These are phyloP conservation scores for Bothriochloa decipiens DNA, from an alignment of 176 grass and related monocot genomes.

Conservation along the genomic window DNA sequence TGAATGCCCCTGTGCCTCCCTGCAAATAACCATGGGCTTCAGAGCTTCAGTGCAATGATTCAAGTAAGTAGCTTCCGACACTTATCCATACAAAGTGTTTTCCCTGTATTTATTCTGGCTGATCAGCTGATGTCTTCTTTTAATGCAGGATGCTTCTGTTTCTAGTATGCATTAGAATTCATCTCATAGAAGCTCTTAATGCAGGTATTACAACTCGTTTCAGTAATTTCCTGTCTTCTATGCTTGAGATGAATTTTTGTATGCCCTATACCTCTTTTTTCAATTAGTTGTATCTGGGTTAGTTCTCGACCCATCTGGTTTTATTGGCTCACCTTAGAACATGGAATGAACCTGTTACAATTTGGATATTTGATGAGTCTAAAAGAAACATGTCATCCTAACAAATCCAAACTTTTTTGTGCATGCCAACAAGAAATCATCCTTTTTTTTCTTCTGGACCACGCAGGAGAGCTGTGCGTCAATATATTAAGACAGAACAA, in stretches of 20 bases:
- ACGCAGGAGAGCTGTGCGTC: no score
- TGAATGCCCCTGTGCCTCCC: constrained; percentile 43
- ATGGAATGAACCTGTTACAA: background rate
- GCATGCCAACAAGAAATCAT: background rate
- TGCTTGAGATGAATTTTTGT: constrained; percentile 14
- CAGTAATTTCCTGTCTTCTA: background rate
- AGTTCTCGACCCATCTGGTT: background rate
- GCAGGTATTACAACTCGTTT: constrained; percentile 35
- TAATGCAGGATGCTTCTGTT: constrained; percentile 51
- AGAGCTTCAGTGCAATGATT: constrained; percentile 51
- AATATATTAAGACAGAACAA: no score
- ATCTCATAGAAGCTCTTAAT: constrained; percentile 46
- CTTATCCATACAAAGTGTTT: background rate
- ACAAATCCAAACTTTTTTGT: background rate
- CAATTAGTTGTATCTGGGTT: background rate
- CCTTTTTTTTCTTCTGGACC: background rate
- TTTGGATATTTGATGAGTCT: background rate
- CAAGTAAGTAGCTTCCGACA: constrained; percentile 47
- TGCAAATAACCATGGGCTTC: constrained; percentile 53
- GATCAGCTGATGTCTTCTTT: constrained; percentile 31
- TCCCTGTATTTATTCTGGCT: constrained; percentile 11
- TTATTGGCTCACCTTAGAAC: constrained; percentile 26
- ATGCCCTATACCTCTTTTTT: background rate
- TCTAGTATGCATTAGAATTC: constrained; percentile 53
- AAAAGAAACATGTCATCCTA: background rate